Conservation (phyloP, 345 rosid species). For the Citrus hindsii region DNA sequence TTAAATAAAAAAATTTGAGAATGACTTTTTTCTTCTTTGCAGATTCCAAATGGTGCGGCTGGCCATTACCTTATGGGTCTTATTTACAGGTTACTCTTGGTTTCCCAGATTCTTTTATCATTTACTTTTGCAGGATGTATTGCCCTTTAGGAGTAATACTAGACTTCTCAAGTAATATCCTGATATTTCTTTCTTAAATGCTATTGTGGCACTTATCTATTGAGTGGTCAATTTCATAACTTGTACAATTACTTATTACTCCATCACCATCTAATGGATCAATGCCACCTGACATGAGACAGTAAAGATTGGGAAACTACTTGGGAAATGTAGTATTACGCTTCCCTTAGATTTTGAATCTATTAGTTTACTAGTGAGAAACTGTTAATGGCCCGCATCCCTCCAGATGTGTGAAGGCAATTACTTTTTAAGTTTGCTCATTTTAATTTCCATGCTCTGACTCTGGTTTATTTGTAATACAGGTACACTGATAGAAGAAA, state of each 20-base stretch:
- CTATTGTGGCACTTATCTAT: too few species aligned
- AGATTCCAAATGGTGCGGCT: conserved; percentile 97
- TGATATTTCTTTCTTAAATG: too few species aligned
- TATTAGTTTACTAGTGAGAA: background rate
- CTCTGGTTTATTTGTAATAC: conserved; percentile 16
- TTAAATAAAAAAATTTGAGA: background rate
- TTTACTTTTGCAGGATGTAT: conserved; percentile 8
- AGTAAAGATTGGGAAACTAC: too few species aligned
- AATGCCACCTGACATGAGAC: too few species aligned
- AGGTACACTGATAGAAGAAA: conserved; percentile 95
- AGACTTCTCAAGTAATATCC: too few species aligned
- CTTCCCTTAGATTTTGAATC: conserved; percentile 2
- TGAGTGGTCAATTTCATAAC: too few species aligned
- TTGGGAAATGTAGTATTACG: too few species aligned
- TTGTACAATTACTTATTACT: too few species aligned
- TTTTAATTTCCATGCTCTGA: background rate
- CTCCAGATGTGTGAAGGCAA: background rate
- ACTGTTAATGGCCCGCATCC: background rate
- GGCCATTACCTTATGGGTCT: conserved; percentile 99
- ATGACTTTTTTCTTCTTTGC: conserved; percentile 19
- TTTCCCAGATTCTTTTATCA: conserved; percentile 7
- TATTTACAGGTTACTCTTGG: conserved; percentile 65
- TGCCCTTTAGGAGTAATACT: too few species aligned
- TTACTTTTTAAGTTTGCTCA: background rate
- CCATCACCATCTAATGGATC: too few species aligned